These are phyloP conservation scores for Talaromyces verruculosus DNA, from an alignment of 2,329 filamentous ascomycete species.

Conservation along the genomic window DNA sequence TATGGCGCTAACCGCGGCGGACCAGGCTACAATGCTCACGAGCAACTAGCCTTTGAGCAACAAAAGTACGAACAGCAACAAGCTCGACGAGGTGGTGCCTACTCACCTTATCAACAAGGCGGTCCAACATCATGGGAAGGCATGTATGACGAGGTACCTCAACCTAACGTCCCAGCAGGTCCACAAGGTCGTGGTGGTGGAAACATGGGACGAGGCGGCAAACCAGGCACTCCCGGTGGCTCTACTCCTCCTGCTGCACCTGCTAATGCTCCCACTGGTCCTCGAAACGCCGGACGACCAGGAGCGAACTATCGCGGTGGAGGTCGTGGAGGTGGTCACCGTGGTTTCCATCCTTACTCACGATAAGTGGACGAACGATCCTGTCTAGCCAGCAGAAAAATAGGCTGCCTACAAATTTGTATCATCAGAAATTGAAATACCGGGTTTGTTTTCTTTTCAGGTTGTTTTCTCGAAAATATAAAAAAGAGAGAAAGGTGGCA, in stretches of 20 bases:
- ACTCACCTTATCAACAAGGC: slow-evolving; percentile 52
- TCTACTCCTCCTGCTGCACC: slow-evolving; percentile 54
- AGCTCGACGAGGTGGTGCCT: slow-evolving; percentile 52
- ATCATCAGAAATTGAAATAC: slow-evolving; percentile 8
- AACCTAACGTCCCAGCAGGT: slow-evolving; percentile 65
- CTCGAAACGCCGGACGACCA: slow-evolving; percentile 89
- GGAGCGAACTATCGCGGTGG: slow-evolving; percentile 93
- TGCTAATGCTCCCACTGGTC: slow-evolving; percentile 86
- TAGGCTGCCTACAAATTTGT: neutral
- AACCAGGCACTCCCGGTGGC: slow-evolving; percentile 32
- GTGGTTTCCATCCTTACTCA: slow-evolving; percentile 79
- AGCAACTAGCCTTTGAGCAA: slow-evolving; percentile 74
- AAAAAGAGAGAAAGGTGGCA: neutral
- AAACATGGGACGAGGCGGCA: slow-evolving; percentile 44
- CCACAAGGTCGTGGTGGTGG: slow-evolving; percentile 50
- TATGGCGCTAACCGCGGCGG: slow-evolving; percentile 47
- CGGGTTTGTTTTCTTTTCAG: neutral
- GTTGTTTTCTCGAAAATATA: slow-evolving; percentile 4
- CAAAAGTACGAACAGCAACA: slow-evolving; percentile 74
- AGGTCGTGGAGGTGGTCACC: slow-evolving; percentile 68
- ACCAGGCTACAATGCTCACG: slow-evolving; percentile 65
- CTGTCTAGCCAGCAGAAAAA: neutral
- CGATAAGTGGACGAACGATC: slow-evolving; percentile 28
- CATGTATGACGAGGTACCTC: slow-evolving; percentile 95
- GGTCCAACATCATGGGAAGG: slow-evolving; percentile 91